Evolutionary conservation across 2,329 filamentous ascomycete species (phyloP), one percentile per base, ranked within the genome.

Genomic region (Arthrobotrys pseudoclavata): DNA sequence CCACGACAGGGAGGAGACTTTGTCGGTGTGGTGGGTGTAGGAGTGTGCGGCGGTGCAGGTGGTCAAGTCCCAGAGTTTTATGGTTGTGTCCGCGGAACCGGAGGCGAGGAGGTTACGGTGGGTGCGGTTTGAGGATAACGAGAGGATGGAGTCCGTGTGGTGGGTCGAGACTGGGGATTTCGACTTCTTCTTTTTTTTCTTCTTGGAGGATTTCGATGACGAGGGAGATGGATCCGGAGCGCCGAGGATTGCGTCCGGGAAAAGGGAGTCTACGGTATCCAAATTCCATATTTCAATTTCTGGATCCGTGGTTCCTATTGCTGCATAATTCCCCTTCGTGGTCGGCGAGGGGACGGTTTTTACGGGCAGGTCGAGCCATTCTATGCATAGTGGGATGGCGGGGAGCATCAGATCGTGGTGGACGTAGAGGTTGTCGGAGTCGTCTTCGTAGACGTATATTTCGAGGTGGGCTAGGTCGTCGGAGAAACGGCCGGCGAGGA

Each of bases 391-490:
- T 10, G 96, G 96, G 82, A 99, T 97, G 24, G 95, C 95, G 34
- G 96, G 96, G 69, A 99, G 88, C 95, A 99, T 98, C 82, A 99
- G 97, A 84, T 99, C 96, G 88, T 99, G 96, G 86, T 99, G 96
- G 24, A 99, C 95, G 84, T 99, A 99, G 78, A 99, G 90, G 83
- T 99, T 99, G 85, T 98, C 96, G 52, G 91, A 92, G 79, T 90
- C 90, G 81, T 98, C 96, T 84, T 99, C 96, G 85, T 98, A 99
- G 29, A 99, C 94, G 82, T 98, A 97, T 20, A 98, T 92, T 84
- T 99, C 96, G 26, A 99, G 87, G 84, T 98, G 95, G 18, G 96
- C 95, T 78, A 99, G 91, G 83, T 99, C 96, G 82, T 99, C 96
- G 84, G 99, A 96, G 63, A 98, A 91, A 85, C 97, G 95, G 80